Evolutionary conservation across 768 basidiomycete species (phyloP).

Genomic region (Galerina marginata): DNA sequence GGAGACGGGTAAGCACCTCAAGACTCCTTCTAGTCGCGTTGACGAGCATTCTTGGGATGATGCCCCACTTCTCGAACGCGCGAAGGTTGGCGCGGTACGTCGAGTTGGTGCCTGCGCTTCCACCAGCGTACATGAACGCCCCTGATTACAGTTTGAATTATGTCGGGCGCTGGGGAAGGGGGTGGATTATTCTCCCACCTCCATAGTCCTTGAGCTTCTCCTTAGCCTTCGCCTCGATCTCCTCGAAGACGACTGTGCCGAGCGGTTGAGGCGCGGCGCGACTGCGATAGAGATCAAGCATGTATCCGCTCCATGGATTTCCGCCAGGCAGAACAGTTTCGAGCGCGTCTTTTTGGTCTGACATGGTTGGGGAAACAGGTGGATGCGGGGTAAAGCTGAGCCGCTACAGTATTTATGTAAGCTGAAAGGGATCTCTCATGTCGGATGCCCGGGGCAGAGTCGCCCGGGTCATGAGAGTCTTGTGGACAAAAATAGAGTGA

Average conservation of each 20-base stretch:
- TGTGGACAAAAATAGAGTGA: no score
- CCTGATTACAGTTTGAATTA: constrained; percentile 36
- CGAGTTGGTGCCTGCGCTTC: constrained; percentile 73
- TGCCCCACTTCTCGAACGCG: constrained; percentile 69
- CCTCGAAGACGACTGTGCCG: constrained; percentile 64
- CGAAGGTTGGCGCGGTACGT: constrained; percentile 72
- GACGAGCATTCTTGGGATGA: constrained; percentile 83
- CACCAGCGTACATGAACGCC: constrained; percentile 76
- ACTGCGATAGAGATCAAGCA: constrained; percentile 43
- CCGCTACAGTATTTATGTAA: no score
- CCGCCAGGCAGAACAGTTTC: background rate
- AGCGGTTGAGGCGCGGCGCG: constrained; percentile 49
- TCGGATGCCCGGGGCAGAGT: no score
- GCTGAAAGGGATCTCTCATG: no score
- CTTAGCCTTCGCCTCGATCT: constrained; percentile 70
- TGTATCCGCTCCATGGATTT: constrained; percentile 47
- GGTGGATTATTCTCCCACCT: constrained; percentile 39
- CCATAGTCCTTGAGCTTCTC: constrained; percentile 63
- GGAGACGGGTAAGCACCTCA: constrained; percentile 47
- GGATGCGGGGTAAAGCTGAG: background rate
- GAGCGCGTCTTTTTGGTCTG: constrained; percentile 1
- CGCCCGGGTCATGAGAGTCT: no score
- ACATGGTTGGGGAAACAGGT: constrained; percentile 2
- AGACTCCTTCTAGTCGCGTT: constrained; percentile 61
- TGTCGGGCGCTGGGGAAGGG: no score